These are phyloP conservation scores for Xylaria scruposa DNA, from an alignment of 495 filamentous ascomycete species.

Conservation along the genomic window DNA sequence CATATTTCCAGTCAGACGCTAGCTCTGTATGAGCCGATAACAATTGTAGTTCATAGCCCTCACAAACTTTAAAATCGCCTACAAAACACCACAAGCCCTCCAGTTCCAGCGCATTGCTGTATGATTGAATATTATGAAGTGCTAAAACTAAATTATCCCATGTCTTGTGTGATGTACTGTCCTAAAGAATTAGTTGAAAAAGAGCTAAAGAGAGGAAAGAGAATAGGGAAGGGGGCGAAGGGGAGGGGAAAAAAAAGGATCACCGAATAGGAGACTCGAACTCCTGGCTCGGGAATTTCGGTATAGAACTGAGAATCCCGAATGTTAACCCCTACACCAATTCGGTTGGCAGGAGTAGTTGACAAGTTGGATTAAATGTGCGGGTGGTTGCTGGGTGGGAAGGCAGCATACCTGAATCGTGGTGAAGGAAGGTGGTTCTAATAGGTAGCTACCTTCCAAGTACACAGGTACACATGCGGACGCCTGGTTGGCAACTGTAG, in stretches of 20 bases:
- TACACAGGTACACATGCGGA: background rate
- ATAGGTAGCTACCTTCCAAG: conserved; percentile 1
- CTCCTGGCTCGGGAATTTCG: conserved; percentile 24
- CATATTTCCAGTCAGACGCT: background rate
- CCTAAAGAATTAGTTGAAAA: background rate
- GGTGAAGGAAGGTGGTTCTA: background rate
- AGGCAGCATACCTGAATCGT: background rate
- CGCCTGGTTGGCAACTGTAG: background rate
- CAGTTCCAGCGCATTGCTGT: background rate
- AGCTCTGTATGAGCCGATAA: background rate
- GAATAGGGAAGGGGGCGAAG: background rate
- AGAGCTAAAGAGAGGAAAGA: background rate
- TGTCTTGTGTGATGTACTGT: background rate
- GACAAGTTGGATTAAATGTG: background rate
- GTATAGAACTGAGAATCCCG: conserved; percentile 21
- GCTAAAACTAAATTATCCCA: background rate
- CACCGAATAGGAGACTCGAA: conserved; percentile 33
- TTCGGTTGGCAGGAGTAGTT: conserved; percentile 6
- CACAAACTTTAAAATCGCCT: background rate
- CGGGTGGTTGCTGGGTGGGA: background rate
- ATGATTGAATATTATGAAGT: background rate
- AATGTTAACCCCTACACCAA: conserved; percentile 31
- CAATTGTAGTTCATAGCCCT: background rate
- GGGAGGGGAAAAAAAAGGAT: conserved; percentile 13
- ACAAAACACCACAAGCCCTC: background rate